phyloP scores from a whole-genome alignment of 495 filamentous ascomycete genomes.

The Staphylotrichum tortipilum region DNA sequence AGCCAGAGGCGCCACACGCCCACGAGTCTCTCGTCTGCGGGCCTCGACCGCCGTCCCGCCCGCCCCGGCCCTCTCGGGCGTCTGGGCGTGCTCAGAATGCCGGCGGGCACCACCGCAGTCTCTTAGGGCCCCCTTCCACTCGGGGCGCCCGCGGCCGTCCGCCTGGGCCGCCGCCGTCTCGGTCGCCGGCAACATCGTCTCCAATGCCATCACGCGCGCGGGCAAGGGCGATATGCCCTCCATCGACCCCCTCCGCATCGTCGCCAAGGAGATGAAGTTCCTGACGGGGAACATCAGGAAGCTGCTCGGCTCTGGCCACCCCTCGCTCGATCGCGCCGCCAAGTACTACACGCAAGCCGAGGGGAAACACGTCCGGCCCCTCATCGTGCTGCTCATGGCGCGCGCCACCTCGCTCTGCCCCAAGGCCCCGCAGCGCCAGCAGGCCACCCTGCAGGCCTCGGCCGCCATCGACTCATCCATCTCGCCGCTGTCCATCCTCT shows the following conservation, averaged over 20 bases:
- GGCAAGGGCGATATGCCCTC: constrained; percentile 46
- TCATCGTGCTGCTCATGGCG: constrained; percentile 93
- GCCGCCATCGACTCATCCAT: constrained; percentile 65
- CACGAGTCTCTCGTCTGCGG: too few relatives aligned
- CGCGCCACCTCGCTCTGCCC: constrained; percentile 76
- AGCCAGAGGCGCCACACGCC: constrained; percentile 16
- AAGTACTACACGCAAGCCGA: constrained; percentile 98
- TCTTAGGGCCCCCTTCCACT: constrained; percentile 33
- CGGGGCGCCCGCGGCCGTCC: constrained; percentile 29
- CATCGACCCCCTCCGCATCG: constrained; percentile 68
- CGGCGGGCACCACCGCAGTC: constrained; percentile 24
- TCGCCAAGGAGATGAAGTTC: constrained; percentile 93
- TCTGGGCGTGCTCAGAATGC: constrained; percentile 29
- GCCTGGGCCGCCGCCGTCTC: constrained; percentile 56
- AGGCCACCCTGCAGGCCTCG: constrained; percentile 29
- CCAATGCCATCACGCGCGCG: constrained; percentile 54
- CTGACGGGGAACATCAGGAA: constrained; percentile 81
- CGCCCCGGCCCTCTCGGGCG: too few relatives aligned
- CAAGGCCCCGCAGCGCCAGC: constrained; percentile 41
- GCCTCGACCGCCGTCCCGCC: too few relatives aligned
- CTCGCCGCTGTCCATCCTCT: constrained; percentile 63
- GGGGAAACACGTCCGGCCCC: constrained; percentile 90
- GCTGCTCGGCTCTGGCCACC: constrained; percentile 84
- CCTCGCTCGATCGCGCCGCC: constrained; percentile 84
- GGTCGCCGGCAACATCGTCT: constrained; percentile 68